Evolutionary conservation across 345 rosid genomes (phyloP), one percentile per base, ranked within the genome.

Genomic region (Rhodamnia argentea): DNA sequence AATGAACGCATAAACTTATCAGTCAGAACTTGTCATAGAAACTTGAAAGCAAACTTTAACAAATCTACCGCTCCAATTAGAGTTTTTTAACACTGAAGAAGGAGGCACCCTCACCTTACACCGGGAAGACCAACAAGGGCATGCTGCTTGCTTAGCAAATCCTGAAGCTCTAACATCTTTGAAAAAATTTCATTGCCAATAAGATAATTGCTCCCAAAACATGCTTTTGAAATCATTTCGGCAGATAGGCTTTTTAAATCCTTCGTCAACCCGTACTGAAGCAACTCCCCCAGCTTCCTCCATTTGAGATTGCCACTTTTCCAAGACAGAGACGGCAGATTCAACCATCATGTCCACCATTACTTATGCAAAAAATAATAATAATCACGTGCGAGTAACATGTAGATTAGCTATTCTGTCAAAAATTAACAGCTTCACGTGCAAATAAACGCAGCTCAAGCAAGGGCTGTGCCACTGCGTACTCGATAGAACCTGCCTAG

Each of bases 171-270:
- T 60, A 54, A 40, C 60, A 88, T 87, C 84, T 85, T 86, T 18
- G 26, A 47, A 75, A 90, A 88, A 32, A 88, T 88, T 37, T 88
- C 85, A 54, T 84, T 75, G 51, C 89, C 90, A 15, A n/a, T 40
- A 44, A 52, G 18, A 40, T 87, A 85, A 55, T 84, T 87, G 87
- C 89, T 90, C 12, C 92, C 90, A 53, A 90, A 88, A 53, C 89
- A 88, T 32, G 89, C 87, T 83, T 87, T 88, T 32, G 88, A 87
- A 82, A 90, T 88, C 26, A 90, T 62, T 86, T 88, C 88, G 9
- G 90, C 90, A 29, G 88, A 86, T 9, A 90, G 83, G 82, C 55
- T 51, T 64, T 85, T 86, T 64, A 90, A 60, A 81, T 87, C 88
- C 42, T 42, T 42, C 87, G 0, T 88, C 86, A 5, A 90, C 84